Evolutionary conservation across 2,329 filamentous ascomycete genomes (phyloP).

Genomic region (Fusarium protoensiforme): DNA sequence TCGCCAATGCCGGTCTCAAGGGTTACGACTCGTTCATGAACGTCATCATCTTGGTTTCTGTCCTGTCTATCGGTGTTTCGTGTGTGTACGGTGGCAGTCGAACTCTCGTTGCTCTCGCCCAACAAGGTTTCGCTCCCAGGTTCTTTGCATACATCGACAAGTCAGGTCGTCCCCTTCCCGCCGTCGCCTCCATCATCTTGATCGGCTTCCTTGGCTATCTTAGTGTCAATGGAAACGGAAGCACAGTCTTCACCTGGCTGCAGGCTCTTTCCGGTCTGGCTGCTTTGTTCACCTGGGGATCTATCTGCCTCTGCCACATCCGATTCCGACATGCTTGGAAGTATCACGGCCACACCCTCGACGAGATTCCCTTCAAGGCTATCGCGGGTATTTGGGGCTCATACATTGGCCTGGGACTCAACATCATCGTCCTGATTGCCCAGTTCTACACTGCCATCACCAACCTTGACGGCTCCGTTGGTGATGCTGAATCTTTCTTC

Average conservation of each 20-base stretch:
- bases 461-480: conserved; percentile 45
- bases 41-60: conserved; percentile 67
- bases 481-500: conserved; percentile 60
- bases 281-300: conserved; percentile 76
- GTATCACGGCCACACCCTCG: conserved; percentile 68
- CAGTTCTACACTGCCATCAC: conserved; percentile 63
- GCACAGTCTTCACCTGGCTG: conserved; percentile 72
- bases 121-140: conserved; percentile 68
- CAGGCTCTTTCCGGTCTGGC: conserved; percentile 72
- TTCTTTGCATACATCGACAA: conserved; percentile 68
- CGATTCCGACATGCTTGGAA: conserved; percentile 75
- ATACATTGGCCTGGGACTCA: conserved; percentile 70
- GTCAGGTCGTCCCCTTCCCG: conserved; percentile 64
- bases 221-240: conserved; percentile 56
- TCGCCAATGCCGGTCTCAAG: conserved; percentile 62
- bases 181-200: conserved; percentile 58
- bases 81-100: conserved; percentile 69
- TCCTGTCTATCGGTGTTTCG: conserved; percentile 69
- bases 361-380: conserved; percentile 75
- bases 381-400: conserved; percentile 72
- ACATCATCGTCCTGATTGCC: conserved; percentile 65
- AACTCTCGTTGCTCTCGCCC: conserved; percentile 67
- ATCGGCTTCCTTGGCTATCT: conserved; percentile 65
- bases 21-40: conserved; percentile 70
- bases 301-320: conserved; percentile 75